These are phyloP conservation scores for Geotrichum klebahnii DNA, from an alignment of 1,139 yeast genomes.

Conservation along the genomic window DNA sequence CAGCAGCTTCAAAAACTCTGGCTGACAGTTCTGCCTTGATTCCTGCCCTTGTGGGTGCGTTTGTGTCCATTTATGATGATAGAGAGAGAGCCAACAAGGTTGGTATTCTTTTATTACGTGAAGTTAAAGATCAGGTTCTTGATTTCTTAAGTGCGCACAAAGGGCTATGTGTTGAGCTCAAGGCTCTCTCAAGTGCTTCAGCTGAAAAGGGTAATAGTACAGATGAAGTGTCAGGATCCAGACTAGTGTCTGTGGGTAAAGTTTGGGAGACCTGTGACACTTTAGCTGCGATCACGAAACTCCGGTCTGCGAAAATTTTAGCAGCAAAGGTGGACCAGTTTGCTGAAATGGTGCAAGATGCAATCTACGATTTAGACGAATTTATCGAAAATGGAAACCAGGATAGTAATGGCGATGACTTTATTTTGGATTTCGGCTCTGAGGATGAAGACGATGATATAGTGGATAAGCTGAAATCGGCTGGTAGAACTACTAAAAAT, in stretches of 20 bases:
- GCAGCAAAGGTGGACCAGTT: constrained; percentile 14
- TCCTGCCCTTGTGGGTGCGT: constrained; percentile 25
- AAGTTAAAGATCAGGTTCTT: constrained; percentile 8
- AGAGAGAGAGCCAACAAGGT: constrained; percentile 7
- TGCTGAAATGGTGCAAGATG: constrained; percentile 15
- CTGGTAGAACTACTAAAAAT: not conserved
- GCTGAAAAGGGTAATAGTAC: not conserved
- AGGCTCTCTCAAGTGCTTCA: not conserved
- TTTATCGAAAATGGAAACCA: constrained; percentile 8
- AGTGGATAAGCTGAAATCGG: not conserved
- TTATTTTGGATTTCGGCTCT: constrained; percentile 7
- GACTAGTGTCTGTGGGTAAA: constrained; percentile 18
- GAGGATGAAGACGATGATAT: constrained; percentile 6
- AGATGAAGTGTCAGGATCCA: constrained; percentile 3
- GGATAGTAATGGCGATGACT: constrained; percentile 9
- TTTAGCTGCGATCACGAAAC: constrained; percentile 6
- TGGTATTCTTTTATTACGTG: constrained; percentile 8
- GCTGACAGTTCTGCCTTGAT: constrained; percentile 46
- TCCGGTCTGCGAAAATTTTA: constrained; percentile 18
- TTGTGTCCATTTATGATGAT: constrained; percentile 10
- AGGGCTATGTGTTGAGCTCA: constrained; percentile 14
- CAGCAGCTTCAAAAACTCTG: constrained; percentile 53
- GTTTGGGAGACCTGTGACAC: constrained; percentile 23
- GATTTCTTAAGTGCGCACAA: constrained; percentile 11
- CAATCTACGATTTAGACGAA: constrained; percentile 13